Evolutionary conservation across 2,329 filamentous ascomycete species (phyloP).

Genomic region (Penicillium rolfsii): DNA sequence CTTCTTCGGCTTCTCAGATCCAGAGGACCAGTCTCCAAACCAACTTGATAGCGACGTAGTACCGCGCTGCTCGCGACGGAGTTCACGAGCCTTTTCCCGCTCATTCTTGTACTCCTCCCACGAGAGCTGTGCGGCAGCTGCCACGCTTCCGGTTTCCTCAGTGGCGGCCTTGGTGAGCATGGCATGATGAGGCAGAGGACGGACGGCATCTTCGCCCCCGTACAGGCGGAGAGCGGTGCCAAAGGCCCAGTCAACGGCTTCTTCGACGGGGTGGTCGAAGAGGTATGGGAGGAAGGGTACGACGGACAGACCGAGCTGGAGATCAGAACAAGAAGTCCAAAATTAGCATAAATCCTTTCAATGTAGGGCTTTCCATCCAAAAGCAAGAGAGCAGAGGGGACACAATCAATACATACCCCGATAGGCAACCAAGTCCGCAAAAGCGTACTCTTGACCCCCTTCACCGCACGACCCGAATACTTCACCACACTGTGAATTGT

Average conservation of each 20-base stretch:
- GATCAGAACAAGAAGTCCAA: background rate
- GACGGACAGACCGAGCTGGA: slow-evolving; percentile 65
- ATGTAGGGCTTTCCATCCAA: background rate
- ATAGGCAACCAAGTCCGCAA: slow-evolving; percentile 88
- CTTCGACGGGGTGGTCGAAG: slow-evolving; percentile 91
- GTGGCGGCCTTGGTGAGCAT: slow-evolving; percentile 1
- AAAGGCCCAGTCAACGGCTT: slow-evolving; percentile 87
- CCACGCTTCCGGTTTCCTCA: slow-evolving; percentile 4
- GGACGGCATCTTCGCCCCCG: slow-evolving; percentile 65
- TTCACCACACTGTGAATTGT: slow-evolving; percentile 92
- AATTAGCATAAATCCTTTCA: slow-evolving; percentile 9
- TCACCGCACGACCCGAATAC: slow-evolving; percentile 86
- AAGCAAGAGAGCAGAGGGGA: background rate
- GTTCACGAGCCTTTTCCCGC: slow-evolving; percentile 33
- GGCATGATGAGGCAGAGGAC: slow-evolving; percentile 28
- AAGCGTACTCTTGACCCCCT: slow-evolving; percentile 73
- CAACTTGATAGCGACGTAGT: slow-evolving; percentile 16
- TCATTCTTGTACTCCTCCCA: slow-evolving; percentile 43
- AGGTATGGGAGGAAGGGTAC: slow-evolving; percentile 83
- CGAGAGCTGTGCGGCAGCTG: slow-evolving; percentile 27
- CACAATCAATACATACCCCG: slow-evolving; percentile 63
- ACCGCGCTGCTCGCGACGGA: slow-evolving; percentile 22
- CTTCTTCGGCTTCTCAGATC: slow-evolving; percentile 25
- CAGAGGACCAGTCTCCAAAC: slow-evolving; percentile 18
- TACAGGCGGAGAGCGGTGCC: slow-evolving; percentile 76